Conservation (phyloP, 352 stramenopile genomes). For the Phytophthora tentaculata region DNA sequence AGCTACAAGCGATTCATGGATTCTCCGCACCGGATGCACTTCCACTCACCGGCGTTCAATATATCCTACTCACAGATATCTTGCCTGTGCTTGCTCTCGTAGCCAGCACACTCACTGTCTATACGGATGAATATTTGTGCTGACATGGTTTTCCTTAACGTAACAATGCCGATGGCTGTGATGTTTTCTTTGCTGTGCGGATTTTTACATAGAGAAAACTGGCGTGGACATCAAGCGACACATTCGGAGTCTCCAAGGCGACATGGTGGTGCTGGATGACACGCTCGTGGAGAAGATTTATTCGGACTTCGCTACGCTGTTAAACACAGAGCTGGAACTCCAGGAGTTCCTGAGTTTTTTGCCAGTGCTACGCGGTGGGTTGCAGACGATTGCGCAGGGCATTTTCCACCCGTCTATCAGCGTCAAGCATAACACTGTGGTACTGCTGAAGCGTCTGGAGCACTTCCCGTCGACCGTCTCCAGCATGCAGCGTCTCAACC, state of each 20-base stretch:
- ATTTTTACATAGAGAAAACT: conserved; percentile 79
- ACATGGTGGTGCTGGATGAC: conserved; percentile 79
- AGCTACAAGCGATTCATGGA: conserved; percentile 88
- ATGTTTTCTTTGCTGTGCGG: conserved; percentile 28
- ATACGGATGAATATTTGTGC: conserved; percentile 19
- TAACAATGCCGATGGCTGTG: conserved; percentile 13
- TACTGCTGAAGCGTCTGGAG: conserved; percentile 87
- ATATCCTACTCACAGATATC: conserved; percentile 70
- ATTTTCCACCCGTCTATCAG: conserved; percentile 89
- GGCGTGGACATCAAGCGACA: conserved; percentile 84
- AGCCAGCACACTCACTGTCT: conserved; percentile 23
- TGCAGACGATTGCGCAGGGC: conserved; percentile 84
- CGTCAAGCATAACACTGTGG: conserved; percentile 90
- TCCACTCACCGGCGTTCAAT: conserved; percentile 79
- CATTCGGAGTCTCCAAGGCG: conserved; percentile 78
- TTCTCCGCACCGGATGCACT: conserved; percentile 47
- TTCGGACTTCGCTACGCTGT: conserved; percentile 75
- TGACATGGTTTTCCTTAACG: conserved; percentile 56
- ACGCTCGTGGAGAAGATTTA: conserved; percentile 84
- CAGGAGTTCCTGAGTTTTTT: conserved; percentile 88
- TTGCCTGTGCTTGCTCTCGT: conserved; percentile 54
- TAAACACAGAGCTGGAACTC: conserved; percentile 79
- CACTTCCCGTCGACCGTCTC: conserved; percentile 74
- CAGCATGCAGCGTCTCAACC: conserved; percentile 75
- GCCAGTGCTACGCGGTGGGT: conserved; percentile 72